Evolutionary conservation across 805 yeast species (phyloP).

Genomic region (Kuraishia ogatae): DNA sequence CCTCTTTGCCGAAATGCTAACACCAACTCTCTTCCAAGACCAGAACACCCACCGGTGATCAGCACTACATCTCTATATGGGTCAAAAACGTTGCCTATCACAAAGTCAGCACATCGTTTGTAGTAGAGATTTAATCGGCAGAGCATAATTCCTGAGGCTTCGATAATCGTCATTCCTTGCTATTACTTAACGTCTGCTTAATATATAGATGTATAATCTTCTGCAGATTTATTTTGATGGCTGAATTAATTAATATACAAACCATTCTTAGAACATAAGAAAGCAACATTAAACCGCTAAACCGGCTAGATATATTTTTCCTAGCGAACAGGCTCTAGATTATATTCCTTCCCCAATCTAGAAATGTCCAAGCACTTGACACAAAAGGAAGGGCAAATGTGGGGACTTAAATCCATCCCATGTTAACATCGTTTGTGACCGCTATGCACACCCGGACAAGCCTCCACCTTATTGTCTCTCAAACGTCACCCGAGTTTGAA

Average conservation of each 20-base stretch:
- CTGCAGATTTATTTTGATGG: no score
- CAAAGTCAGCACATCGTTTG: conserved; percentile 12
- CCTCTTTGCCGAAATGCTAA: conserved; percentile 30
- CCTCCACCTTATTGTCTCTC: no score
- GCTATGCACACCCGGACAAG: no score
- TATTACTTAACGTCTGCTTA: no score
- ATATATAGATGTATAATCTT: neutral
- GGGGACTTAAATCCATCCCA: no score
- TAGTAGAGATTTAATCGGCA: neutral
- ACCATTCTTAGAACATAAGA: no score
- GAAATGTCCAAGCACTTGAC: neutral
- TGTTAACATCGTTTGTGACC: no score
- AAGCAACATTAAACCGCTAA: no score
- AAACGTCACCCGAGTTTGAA: neutral
- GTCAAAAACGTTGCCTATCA: conserved; percentile 46
- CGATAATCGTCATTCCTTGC: neutral
- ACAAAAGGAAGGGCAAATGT: neutral
- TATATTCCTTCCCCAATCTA: neutral
- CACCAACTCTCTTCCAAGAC: conserved; percentile 66
- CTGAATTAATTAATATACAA: no score
- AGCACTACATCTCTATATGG: conserved; percentile 52
- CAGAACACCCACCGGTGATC: conserved; percentile 80
- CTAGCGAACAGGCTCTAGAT: neutral
- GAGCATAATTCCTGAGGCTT: neutral
- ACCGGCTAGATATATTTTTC: no score